Evolutionary conservation across 192 early-diverging fungal species (phyloP), one percentile per base, ranked within the genome.

Genomic region (Jimgerdemannia lactiflua): DNA sequence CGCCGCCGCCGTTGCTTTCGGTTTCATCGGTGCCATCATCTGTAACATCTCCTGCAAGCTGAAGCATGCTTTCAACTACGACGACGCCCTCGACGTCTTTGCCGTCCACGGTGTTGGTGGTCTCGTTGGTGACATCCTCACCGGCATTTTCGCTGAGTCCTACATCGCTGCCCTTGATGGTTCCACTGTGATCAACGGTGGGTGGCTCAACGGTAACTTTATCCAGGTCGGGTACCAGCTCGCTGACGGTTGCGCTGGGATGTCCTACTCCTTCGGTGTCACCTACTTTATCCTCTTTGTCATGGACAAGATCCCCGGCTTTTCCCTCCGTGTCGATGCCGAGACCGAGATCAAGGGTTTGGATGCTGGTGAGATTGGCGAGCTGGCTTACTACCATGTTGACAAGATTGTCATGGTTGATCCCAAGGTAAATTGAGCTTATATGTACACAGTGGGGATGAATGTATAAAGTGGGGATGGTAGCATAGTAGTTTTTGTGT

Each of bases 321-420:
- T 29, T 29, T 29, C 71, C 65, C 83, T 97, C 71, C 93, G 96
- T 67, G 82, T 95, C 42, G 82, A 92, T 71, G 91, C 92, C 67
- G 88, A 91, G 67, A 91, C 90, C 73, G 90, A 91, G 76, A 82
- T 88, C 20, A 77, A 92, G 3, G 96, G 96, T 11, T 85, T 90
- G 4, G 95, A 98, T 77, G 79, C 90, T 71, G 80, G 93, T n/a
- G 90, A 96, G 83, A 94, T 97, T 88, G 95, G 96, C 65, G 94
- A 96, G 83, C 73, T 79, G 49, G 87, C 91, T 6, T 93, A 92
- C 69, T 89, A 80, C 2, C 85, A 85, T 64, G 40, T 83, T 18
- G 29, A 29, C 29, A 29, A 29, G 29, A 29, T 29, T 29, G 29
- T 29, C 29, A 29, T 29, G 29, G 29, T 29, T 29, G 29, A 29